phyloP scores from a whole-genome alignment of 768 basidiomycete genomes.

The Tricholoma matsutake region DNA sequence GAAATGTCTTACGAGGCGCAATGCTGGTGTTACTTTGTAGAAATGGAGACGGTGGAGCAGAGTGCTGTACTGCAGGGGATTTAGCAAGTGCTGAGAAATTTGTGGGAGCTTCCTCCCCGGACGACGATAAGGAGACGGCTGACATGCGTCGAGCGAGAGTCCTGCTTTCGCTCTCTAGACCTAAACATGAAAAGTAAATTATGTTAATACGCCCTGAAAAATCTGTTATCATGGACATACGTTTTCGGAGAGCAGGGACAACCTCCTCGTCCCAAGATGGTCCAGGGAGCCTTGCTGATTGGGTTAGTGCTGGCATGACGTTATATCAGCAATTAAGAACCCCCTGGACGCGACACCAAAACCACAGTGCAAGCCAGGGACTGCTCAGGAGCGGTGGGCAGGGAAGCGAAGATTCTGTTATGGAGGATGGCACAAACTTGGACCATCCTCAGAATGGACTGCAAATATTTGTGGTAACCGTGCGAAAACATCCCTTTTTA shows the following conservation, averaged over 20 bases:
- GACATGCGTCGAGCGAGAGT: conserved; percentile 77
- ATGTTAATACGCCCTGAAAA: conserved; percentile 7
- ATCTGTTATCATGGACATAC: conserved; percentile 38
- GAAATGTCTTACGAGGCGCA: conserved; percentile 10
- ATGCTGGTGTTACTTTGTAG: conserved; percentile 21
- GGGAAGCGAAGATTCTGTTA: background rate
- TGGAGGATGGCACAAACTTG: background rate
- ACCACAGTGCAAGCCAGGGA: background rate
- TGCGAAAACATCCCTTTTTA: background rate
- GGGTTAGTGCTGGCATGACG: conserved; percentile 33
- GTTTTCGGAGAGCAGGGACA: conserved; percentile 76
- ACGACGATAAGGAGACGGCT: conserved; percentile 60
- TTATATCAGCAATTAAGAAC: background rate
- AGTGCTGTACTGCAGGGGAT: background rate
- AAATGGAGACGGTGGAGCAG: conserved; percentile 14
- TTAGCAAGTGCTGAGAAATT: conserved; percentile 14
- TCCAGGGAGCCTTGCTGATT: conserved; percentile 38
- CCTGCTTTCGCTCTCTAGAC: conserved; percentile 77
- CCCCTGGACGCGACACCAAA: background rate
- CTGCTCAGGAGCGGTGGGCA: background rate
- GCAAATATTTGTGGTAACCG: conserved; percentile 6
- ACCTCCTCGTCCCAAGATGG: conserved; percentile 81
- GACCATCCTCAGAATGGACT: background rate
- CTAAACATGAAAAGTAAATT: conserved; percentile 34
- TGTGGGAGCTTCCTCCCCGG: conserved; percentile 44